Conservation (phyloP, 2,329 filamentous ascomycete species). For the Fusarium chlamydosporum region DNA sequence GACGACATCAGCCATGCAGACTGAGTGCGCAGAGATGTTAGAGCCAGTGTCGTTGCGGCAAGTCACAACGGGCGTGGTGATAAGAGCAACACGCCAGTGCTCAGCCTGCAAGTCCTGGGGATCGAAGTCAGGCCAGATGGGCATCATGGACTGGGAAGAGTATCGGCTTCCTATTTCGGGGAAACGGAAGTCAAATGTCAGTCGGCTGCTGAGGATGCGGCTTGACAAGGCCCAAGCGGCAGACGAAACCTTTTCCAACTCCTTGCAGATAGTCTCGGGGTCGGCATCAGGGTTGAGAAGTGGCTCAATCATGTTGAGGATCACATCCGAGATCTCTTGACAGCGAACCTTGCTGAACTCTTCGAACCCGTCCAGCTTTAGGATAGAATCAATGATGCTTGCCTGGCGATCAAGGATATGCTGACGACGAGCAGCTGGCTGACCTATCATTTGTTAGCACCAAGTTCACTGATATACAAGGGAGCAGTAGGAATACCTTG, state of each 20-base stretch:
- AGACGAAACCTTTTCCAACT: slow-evolving; percentile 60
- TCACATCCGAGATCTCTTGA: slow-evolving; percentile 60
- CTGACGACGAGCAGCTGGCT: slow-evolving; percentile 56
- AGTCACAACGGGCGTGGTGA: slow-evolving; percentile 68
- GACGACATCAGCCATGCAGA: slow-evolving; percentile 63
- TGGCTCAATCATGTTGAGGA: slow-evolving; percentile 57
- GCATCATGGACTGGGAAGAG: slow-evolving; percentile 63
- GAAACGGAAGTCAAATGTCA: slow-evolving; percentile 65
- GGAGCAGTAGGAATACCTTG: slow-evolving; percentile 48
- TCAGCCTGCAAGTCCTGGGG: slow-evolving; percentile 62
- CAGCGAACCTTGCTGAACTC: slow-evolving; percentile 55
- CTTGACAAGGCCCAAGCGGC: slow-evolving; percentile 62
- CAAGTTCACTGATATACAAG: neutral
- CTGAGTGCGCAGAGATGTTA: slow-evolving; percentile 61
- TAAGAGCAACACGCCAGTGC: slow-evolving; percentile 67
- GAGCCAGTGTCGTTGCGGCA: slow-evolving; percentile 66
- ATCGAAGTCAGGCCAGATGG: slow-evolving; percentile 60
- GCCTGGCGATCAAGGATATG: slow-evolving; percentile 59
- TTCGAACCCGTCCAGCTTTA: slow-evolving; percentile 52
- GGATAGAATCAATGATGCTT: slow-evolving; percentile 56
- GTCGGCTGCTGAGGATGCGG: slow-evolving; percentile 61
- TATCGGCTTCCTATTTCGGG: slow-evolving; percentile 66
- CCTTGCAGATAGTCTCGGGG: slow-evolving; percentile 57
- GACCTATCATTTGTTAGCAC: slow-evolving; percentile 49
- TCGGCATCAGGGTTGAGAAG: slow-evolving; percentile 56